Conservation (phyloP, 768 basidiomycete genomes). For the Termitomyces sp. region DNA sequence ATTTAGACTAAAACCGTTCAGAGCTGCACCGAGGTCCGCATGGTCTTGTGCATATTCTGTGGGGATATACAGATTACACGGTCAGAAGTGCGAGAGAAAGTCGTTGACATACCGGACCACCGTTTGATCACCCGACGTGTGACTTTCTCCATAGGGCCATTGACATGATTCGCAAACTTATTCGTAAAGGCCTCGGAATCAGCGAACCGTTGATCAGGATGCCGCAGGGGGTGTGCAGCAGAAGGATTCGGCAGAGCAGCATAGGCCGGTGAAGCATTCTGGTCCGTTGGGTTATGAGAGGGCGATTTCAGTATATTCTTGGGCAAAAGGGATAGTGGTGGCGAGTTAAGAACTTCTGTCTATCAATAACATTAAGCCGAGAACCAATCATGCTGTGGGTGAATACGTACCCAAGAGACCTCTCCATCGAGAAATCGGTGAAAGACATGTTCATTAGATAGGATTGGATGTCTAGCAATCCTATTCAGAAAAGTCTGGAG, state of each 20-base stretch:
- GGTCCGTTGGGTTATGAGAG: constrained; percentile 90
- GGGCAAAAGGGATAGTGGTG: constrained; percentile 85
- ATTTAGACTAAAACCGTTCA: constrained; percentile 92
- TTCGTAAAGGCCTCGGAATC: constrained; percentile 96
- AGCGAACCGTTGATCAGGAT: constrained; percentile 92
- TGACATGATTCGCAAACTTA: constrained; percentile 91
- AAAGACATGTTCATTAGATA: constrained; percentile 95
- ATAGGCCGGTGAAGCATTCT: constrained; percentile 68
- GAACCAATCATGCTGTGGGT: background rate
- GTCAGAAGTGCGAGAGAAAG: background rate
- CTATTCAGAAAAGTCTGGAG: constrained; percentile 94
- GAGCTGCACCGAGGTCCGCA: constrained; percentile 84
- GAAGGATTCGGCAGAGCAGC: constrained; percentile 87
- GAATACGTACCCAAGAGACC: constrained; percentile 81
- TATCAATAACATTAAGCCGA: constrained; percentile 24
- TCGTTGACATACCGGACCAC: constrained; percentile 75
- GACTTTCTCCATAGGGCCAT: constrained; percentile 94
- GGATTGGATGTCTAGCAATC: constrained; percentile 84
- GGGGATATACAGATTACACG: background rate
- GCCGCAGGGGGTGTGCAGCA: constrained; percentile 81
- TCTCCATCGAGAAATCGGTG: constrained; percentile 95
- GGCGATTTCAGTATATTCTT: constrained; percentile 97
- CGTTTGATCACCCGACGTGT: constrained; percentile 89
- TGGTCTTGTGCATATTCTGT: constrained; percentile 83
- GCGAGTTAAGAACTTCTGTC: constrained; percentile 91